Evolutionary conservation across 441 rosid species (phyloP), one percentile per base, ranked within the genome.

Genomic region (Populus trichocarpa): DNA sequence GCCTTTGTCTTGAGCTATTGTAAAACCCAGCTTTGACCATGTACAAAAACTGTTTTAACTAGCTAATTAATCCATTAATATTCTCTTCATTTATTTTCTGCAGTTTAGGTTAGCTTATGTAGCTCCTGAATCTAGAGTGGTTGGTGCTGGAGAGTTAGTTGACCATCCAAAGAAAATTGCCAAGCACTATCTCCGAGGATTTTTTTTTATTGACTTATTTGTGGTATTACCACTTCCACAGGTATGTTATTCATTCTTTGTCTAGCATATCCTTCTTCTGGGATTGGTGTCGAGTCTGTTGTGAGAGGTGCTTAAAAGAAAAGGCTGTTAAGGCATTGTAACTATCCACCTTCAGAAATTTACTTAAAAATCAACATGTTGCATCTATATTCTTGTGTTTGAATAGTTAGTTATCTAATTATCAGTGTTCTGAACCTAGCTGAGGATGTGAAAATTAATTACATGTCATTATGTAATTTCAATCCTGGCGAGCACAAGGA

Each of bases 141-240:
- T 91, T 84, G 98, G 98, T 81, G 96, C 97, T 77, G 98, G 99
- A 68, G 95, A 90, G 84, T 86, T 96, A 72, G 99, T 92, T 85
- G 98, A 90, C 82, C 88, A 92, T 76, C 99, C 99, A 11, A 86
- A 76, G 61, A 88, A 84, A 84, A 93, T 93, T 74, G 94, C 97
- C 65, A 36, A 57, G 74, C 73, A 90, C 84, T 93, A 96, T 88
- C 69, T 93, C 11, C 64, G 75, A 6, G 85, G 95, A 82, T 82
- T 76, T 78, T 95, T 93, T 85, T 77, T 75, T 30, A 13, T 95
- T 6, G 99, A 95, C 81, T 76, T 92, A 30, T 88, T 90, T 81
- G 73, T 89, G 8, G 88, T 89, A 63, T 78, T 93, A 71, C 99
- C 99, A 30, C 92, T 95, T 84, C 98, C 97, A 36, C 98, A 95